These are phyloP conservation scores for Colletotrichum sp. DNA, from an alignment of 2,329 filamentous ascomycete genomes.

Conservation along the genomic window DNA sequence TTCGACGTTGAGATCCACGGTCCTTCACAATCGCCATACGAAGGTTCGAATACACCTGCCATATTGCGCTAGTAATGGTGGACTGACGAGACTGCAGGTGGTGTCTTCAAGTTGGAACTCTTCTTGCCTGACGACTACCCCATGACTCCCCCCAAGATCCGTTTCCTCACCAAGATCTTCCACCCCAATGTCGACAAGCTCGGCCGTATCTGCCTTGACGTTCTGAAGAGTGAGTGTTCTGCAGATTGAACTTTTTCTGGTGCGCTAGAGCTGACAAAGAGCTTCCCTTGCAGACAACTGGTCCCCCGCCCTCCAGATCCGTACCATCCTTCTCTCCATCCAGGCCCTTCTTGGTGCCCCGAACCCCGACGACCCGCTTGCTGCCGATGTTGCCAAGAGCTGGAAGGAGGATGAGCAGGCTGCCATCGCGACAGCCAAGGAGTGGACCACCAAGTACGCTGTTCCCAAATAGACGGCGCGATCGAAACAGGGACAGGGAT, in stretches of 20 bases:
- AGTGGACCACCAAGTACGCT: conserved; percentile 90
- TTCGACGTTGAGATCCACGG: conserved; percentile 98
- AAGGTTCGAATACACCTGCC: conserved; percentile 63
- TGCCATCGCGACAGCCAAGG: conserved; percentile 88
- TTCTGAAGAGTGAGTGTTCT: conserved; percentile 82
- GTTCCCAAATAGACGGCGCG: conserved; percentile 40
- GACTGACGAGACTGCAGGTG: conserved; percentile 48
- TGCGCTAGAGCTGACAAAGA: background rate
- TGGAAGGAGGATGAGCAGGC: conserved; percentile 97
- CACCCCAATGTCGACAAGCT: conserved; percentile 99
- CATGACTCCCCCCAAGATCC: conserved; percentile 98
- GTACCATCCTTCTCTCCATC: conserved; percentile 97
- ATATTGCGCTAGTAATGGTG: background rate
- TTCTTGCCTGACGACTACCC: conserved; percentile 99
- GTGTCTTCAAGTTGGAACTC: conserved; percentile 95
- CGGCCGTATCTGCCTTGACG: conserved; percentile 95
- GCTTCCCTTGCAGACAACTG: conserved; percentile 78
- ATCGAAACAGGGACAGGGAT: background rate
- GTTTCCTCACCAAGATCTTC: conserved; percentile 98
- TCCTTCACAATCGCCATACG: conserved; percentile 90
- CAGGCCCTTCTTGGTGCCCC: conserved; percentile 95
- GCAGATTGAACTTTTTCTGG: background rate
- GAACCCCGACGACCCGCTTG: conserved; percentile 97
- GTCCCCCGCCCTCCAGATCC: conserved; percentile 97
- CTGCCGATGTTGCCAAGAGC: conserved; percentile 94